Conservation (phyloP, 495 filamentous ascomycete species). For the Neurospora sublineolata region DNA sequence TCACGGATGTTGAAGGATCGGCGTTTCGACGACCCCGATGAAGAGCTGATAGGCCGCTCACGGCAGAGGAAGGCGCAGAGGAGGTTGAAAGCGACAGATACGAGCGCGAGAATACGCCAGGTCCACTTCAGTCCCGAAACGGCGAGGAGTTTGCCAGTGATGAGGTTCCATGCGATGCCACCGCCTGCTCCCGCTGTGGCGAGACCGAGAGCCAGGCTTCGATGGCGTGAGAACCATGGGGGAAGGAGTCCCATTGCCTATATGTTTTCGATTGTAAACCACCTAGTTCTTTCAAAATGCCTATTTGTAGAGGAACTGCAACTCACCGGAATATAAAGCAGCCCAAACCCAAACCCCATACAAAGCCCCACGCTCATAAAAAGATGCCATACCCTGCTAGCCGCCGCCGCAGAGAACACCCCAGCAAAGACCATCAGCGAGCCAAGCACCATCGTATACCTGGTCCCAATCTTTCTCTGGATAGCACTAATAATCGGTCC, state of each 20-base stretch:
- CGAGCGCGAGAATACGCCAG: slow-evolving; percentile 46
- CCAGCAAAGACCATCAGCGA: slow-evolving; percentile 42
- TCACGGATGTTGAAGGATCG: background rate
- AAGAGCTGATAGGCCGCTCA: slow-evolving; percentile 39
- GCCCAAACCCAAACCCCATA: slow-evolving; percentile 62
- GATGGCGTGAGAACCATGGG: slow-evolving; percentile 57
- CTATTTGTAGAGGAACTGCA: background rate
- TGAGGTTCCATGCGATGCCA: slow-evolving; percentile 45
- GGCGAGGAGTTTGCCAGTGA: slow-evolving; percentile 43
- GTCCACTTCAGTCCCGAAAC: slow-evolving; percentile 43
- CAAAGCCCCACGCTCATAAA: slow-evolving; percentile 60
- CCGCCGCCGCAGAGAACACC: slow-evolving; percentile 46
- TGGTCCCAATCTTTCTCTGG: slow-evolving; percentile 38
- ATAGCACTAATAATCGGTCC: slow-evolving; percentile 48
- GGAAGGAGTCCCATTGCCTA: slow-evolving; percentile 46
- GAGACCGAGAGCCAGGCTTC: slow-evolving; percentile 57
- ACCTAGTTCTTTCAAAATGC: background rate
- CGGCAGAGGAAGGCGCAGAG: slow-evolving; percentile 43
- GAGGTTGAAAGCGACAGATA: slow-evolving; percentile 38
- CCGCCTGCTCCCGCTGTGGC: slow-evolving; percentile 55
- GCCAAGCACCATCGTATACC: slow-evolving; percentile 41
- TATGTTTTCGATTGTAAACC: background rate
- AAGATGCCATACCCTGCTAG: slow-evolving; percentile 51
- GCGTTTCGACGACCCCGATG: slow-evolving; percentile 33
- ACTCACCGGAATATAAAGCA: slow-evolving; percentile 51